These are phyloP conservation scores for Pachyrhizus erosus DNA, from an alignment of 306 rosid species.

Conservation along the genomic window DNA sequence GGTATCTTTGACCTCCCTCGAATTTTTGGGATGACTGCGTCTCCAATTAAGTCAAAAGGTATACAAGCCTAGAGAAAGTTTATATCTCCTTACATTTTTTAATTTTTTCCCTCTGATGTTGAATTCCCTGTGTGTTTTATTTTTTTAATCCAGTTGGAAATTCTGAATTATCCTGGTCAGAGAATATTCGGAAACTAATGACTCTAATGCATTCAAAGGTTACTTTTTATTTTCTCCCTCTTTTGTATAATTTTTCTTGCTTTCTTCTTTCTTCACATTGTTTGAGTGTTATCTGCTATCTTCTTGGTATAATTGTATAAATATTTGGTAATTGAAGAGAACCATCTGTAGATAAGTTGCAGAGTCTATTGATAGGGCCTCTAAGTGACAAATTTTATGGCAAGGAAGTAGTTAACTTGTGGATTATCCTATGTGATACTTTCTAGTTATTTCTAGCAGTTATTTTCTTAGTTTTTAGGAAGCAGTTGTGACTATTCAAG, in stretches of 20 bases:
- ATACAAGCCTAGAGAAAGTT: background rate
- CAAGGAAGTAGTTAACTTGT: constrained; percentile 7
- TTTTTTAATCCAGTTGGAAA: constrained; percentile 59
- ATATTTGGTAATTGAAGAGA: background rate
- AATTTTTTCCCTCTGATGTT: constrained; percentile 10
- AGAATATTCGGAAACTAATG: constrained; percentile 63
- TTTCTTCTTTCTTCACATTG: constrained; percentile 3
- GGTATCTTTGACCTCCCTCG: constrained; percentile 65
- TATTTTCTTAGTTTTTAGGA: constrained; percentile 3
- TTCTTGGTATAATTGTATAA: background rate
- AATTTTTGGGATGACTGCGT: constrained; percentile 92
- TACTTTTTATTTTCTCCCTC: constrained; percentile 33
- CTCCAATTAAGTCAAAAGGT: constrained; percentile 93
- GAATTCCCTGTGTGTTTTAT: constrained; percentile 18
- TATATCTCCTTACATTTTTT: constrained; percentile 12
- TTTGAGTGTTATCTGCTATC: background rate
- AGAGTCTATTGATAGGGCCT: background rate
- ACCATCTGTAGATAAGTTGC: background rate
- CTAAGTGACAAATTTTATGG: background rate
- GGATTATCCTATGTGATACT: background rate
- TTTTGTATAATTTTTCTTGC: background rate
- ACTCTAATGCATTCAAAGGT: constrained; percentile 85
- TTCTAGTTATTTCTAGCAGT: constrained; percentile 2
- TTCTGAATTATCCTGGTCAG: constrained; percentile 50
- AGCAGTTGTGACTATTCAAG: constrained; percentile 9